These are phyloP conservation scores for Gynochthodes officinalis DNA, from an alignment of 257 asterid species.

Conservation along the genomic window DNA sequence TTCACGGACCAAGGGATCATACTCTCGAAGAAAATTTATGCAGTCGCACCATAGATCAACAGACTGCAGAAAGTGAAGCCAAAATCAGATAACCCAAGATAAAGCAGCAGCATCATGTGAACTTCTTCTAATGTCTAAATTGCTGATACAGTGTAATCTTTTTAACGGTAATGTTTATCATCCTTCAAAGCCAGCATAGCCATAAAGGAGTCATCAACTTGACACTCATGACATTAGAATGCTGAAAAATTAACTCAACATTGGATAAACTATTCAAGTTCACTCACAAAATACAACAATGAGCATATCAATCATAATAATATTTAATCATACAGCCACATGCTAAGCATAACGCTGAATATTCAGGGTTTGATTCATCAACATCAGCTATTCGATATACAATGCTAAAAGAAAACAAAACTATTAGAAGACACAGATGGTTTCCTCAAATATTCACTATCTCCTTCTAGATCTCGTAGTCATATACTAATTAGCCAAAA, in stretches of 20 bases:
- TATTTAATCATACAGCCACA: not conserved
- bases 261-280: not conserved
- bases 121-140: not conserved
- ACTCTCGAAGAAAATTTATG: constrained; percentile 72
- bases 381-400: not conserved
- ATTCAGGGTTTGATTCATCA: not conserved
- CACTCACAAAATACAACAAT: not conserved
- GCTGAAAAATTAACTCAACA: not conserved
- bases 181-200: not conserved
- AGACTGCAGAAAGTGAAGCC: constrained; percentile 59
- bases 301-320: not conserved
- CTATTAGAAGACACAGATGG: not conserved
- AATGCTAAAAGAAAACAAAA: not conserved
- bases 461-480: not conserved
- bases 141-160: not conserved
- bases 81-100: constrained; percentile 6
- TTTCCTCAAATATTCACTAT: not conserved
- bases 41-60: constrained; percentile 90
- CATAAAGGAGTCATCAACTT: not conserved
- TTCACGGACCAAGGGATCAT: constrained; percentile 56
- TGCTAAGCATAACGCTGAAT: not conserved
- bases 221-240: not conserved
- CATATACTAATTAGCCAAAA: not conserved
- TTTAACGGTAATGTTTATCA: not conserved
- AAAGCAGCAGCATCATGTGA: not conserved